A percentile compares a stretch with the other conserved stretches of the same genome.
Conservation (phyloP, 2,329 filamentous ascomycete genomes). For the Grosmannia huntii region DNA sequence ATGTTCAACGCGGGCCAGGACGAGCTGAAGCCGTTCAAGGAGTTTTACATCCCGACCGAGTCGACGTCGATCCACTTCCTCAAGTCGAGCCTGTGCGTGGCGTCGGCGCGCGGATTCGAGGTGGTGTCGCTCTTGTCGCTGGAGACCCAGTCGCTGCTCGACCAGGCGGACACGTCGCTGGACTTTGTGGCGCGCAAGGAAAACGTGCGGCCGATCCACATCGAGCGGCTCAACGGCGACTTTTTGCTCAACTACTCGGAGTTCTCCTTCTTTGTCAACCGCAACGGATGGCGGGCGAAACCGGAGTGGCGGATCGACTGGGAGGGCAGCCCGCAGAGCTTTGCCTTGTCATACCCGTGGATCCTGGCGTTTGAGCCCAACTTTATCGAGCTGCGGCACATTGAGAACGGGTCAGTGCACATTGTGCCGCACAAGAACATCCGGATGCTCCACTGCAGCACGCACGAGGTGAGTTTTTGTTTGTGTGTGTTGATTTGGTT, state of each 20-base stretch:
- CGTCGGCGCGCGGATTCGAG: slow-evolving; percentile 90
- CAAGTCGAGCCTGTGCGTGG: slow-evolving; percentile 90
- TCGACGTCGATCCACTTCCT: slow-evolving; percentile 98
- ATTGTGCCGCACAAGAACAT: slow-evolving; percentile 96
- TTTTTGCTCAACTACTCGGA: slow-evolving; percentile 97
- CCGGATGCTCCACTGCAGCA: slow-evolving; percentile 93
- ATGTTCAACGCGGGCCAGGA: slow-evolving; percentile 92
- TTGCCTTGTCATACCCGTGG: slow-evolving; percentile 92
- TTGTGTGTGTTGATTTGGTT: slow-evolving; percentile 8
- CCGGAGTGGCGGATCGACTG: slow-evolving; percentile 96
- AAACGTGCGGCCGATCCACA: slow-evolving; percentile 88
- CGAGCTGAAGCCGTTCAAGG: slow-evolving; percentile 91
- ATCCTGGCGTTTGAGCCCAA: slow-evolving; percentile 95
- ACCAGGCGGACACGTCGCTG: slow-evolving; percentile 93
- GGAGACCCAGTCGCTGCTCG: slow-evolving; percentile 93
- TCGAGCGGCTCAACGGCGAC: slow-evolving; percentile 91
- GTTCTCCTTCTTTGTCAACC: slow-evolving; percentile 98
- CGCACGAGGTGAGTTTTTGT: slow-evolving; percentile 66
- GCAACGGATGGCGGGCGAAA: slow-evolving; percentile 91
- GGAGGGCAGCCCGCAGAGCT: slow-evolving; percentile 86
- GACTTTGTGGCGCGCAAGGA: slow-evolving; percentile 94
- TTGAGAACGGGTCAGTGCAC: slow-evolving; percentile 88
- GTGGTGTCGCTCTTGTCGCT: slow-evolving; percentile 93
- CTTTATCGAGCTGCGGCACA: slow-evolving; percentile 92
- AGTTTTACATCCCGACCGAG: slow-evolving; percentile 97